Evolutionary conservation across 352 stramenopile species (phyloP).

Genomic region (Thraustochytrium sp.): DNA sequence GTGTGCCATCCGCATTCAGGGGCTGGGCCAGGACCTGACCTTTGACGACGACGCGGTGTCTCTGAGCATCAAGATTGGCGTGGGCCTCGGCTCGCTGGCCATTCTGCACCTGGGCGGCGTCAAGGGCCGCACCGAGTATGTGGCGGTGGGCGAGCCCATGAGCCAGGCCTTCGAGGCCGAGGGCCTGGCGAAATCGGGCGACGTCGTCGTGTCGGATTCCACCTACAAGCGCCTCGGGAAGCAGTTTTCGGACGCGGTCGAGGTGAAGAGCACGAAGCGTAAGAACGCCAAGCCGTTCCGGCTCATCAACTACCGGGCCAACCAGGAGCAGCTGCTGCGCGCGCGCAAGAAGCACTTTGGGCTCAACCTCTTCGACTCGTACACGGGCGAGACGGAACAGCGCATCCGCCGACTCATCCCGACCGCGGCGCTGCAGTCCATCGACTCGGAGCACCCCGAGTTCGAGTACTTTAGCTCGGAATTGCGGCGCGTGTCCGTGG

Average conservation of each 20-base stretch:
- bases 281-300: not conserved
- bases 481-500: constrained; percentile 73
- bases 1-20: constrained; percentile 79
- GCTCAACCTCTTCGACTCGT: constrained; percentile 5
- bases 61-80: constrained; percentile 85
- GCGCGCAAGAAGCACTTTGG: not conserved
- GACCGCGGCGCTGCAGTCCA: constrained; percentile 76
- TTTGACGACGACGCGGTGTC: constrained; percentile 73
- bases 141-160: constrained; percentile 78
- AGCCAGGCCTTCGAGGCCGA: constrained; percentile 80
- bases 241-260: not conserved
- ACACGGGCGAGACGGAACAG: constrained; percentile 57
- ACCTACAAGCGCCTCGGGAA: not conserved
- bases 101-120: constrained; percentile 75
- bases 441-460: constrained; percentile 64
- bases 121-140: constrained; percentile 80
- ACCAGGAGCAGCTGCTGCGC: not conserved
- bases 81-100: constrained; percentile 68
- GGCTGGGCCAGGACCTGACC: constrained; percentile 61
- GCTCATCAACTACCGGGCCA: not conserved
- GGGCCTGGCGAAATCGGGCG: constrained; percentile 67
- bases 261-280: not conserved
- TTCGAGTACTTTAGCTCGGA: constrained; percentile 87
- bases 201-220: constrained; percentile 65
- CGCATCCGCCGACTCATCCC: constrained; percentile 83